Evolutionary conservation across 2,329 filamentous ascomycete genomes (phyloP).

Genomic region (Penicillium sp.): DNA sequence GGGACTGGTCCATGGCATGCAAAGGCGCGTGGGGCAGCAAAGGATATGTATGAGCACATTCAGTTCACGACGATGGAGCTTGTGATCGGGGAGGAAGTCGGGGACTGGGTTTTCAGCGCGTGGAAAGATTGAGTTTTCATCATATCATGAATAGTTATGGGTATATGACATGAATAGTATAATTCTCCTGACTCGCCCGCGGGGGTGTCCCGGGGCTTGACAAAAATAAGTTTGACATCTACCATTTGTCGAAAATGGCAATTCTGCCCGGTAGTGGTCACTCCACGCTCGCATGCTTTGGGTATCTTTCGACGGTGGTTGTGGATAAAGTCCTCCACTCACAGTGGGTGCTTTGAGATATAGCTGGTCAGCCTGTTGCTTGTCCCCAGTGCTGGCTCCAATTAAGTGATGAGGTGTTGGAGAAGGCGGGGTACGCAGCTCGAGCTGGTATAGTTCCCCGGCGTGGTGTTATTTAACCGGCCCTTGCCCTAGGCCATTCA

Average conservation of each 20-base stretch:
- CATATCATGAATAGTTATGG: not conserved
- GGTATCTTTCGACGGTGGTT: slow-evolving; percentile 18
- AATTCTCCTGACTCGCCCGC: not conserved
- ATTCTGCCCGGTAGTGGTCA: slow-evolving; percentile 11
- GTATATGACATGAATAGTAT: not conserved
- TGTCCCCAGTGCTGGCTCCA: not conserved
- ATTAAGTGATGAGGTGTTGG: slow-evolving; percentile 7
- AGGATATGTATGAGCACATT: slow-evolving; percentile 63
- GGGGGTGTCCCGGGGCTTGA: not conserved
- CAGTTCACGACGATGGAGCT: slow-evolving; percentile 69
- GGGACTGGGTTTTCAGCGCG: slow-evolving; percentile 66
- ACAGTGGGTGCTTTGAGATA: slow-evolving; percentile 6
- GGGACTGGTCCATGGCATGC: slow-evolving; percentile 62
- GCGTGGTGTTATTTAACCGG: slow-evolving; percentile 8
- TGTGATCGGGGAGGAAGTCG: slow-evolving; percentile 68
- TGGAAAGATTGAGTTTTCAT: slow-evolving; percentile 51
- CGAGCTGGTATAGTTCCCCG: not conserved
- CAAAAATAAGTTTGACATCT: not conserved
- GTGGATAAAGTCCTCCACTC: slow-evolving; percentile 7
- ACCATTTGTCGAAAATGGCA: not conserved
- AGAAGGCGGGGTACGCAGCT: slow-evolving; percentile 2
- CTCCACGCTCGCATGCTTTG: not conserved
- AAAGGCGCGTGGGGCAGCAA: slow-evolving; percentile 55
- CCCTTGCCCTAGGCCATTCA: not conserved
- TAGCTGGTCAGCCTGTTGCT: not conserved